A percentile compares a stretch with the other conserved stretches of the same genome.
These are phyloP conservation scores for Aureobasidium sp. DNA, from an alignment of 2,329 filamentous ascomycete species.

Conservation along the genomic window DNA sequence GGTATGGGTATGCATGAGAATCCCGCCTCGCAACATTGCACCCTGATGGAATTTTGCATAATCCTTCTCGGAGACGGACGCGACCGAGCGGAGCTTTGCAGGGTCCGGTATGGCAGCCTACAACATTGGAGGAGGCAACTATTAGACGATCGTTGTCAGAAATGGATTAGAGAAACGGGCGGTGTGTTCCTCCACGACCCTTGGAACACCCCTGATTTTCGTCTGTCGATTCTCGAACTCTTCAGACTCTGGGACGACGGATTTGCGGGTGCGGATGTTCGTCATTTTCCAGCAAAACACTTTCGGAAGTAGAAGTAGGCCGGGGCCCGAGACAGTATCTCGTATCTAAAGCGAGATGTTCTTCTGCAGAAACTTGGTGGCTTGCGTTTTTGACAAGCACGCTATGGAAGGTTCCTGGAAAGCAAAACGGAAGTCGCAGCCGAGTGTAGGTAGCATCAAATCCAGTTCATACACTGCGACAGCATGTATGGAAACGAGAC, in stretches of 20 bases:
- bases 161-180: neutral
- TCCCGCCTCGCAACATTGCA: neutral
- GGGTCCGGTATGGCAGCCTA: conserved; percentile 6
- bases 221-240: neutral
- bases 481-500: neutral
- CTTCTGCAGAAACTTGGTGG: neutral
- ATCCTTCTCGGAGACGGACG: neutral
- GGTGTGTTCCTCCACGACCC: neutral
- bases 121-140: neutral
- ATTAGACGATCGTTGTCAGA: neutral
- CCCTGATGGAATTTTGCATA: neutral
- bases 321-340: neutral
- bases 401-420: conserved; percentile 2
- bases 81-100: neutral
- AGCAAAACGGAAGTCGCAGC: neutral
- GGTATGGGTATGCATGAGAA: too few species aligned
- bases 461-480: neutral
- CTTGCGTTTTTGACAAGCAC: conserved; percentile 7
- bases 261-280: conserved; percentile 4
- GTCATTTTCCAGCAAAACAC: neutral
- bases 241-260: neutral
- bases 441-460: neutral
- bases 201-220: neutral
- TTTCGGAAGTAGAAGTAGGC: neutral
- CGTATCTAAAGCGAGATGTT: neutral